A percentile compares a stretch with the other conserved stretches of the same genome.
These are phyloP conservation scores for Cryptosporidium sp. DNA, from an alignment of 169 alveolate species.

Conservation along the genomic window DNA sequence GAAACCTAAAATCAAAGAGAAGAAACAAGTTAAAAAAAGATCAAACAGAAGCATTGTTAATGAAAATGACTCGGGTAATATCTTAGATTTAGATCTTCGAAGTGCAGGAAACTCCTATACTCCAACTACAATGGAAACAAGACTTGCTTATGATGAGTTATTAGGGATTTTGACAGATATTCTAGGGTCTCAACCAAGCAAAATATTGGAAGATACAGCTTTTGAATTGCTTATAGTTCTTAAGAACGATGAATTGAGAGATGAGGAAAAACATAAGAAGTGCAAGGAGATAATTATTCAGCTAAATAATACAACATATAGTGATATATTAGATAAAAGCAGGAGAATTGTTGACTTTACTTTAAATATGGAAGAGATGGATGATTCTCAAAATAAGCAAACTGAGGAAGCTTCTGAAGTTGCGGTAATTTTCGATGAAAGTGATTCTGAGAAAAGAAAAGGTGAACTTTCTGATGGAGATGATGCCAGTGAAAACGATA, in stretches of 20 bases:
- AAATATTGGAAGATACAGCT: conserved; percentile 92
- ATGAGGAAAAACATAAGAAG: conserved; percentile 84
- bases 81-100: conserved; percentile 69
- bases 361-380: conserved; percentile 81
- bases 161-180: conserved; percentile 86
- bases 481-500: conserved; percentile 52
- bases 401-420: conserved; percentile 83
- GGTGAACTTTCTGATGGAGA: conserved; percentile 74
- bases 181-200: conserved; percentile 93
- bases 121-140: conserved; percentile 92
- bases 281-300: conserved; percentile 85
- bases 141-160: conserved; percentile 90
- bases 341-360: conserved; percentile 84
- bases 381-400: conserved; percentile 78
- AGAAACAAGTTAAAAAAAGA: conserved; percentile 65
- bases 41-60: conserved; percentile 73
- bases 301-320: conserved; percentile 79
- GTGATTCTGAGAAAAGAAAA: conserved; percentile 68
- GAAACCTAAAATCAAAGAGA: conserved; percentile 74
- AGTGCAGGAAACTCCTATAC: conserved; percentile 88
- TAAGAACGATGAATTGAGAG: conserved; percentile 86
- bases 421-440: conserved; percentile 77
- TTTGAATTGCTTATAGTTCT: conserved; percentile 92
- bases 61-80: conserved; percentile 33
- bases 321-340: conserved; percentile 81